Evolutionary conservation across 164 flowering plant species (phyloP), one percentile per base, ranked within the genome.

Genomic region (Annona cherimola): DNA sequence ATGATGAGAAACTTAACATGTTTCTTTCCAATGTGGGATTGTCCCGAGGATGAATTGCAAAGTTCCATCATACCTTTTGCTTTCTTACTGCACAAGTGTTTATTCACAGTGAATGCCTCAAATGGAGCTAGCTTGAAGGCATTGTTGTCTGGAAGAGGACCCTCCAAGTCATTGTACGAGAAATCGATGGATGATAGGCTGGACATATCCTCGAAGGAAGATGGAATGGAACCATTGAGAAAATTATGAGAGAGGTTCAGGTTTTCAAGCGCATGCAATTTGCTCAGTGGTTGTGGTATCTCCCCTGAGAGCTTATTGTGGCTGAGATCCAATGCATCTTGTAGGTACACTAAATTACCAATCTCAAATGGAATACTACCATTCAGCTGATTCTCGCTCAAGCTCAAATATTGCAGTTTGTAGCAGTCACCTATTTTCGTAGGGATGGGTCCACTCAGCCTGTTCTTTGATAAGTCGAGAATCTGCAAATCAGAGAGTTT

Each of bases 211-310:
- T 71, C 73, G 26, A 79, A 66, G 4, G 71, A 66, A 2, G 65
- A 2, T 19, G 81, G 81, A 19, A 79, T 69, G 64, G 18, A 16
- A 19, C 69, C 78, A 71, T 73, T 46, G 67, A 79, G 69, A 6
- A 65, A 55, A 44, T 79, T 79, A 41, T 66, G 68, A 60, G 76
- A 72, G 63, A 78, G 71, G 42, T 75, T 69, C 5, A 78, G 68
- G 63, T 55, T 69, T 1, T 42, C 26, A 63, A 69, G 18, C 26
- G 5, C 8, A 20, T 11, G 43, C 45, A 69, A 42, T 8, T 69
- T 69, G 16, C 72, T 45, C 35, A 69, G 63, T 41, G 57, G 63
- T 4, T 61, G 72, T 12, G 72, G 19, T 69, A 69, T 57, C 2
- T 4, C 44, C 11, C 64, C 63, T 3, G 45, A 35, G 9, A 69